Evolutionary conservation across 192 early-diverging fungal genomes (phyloP).

Genomic region (Jimgerdemannia lactiflua): DNA sequence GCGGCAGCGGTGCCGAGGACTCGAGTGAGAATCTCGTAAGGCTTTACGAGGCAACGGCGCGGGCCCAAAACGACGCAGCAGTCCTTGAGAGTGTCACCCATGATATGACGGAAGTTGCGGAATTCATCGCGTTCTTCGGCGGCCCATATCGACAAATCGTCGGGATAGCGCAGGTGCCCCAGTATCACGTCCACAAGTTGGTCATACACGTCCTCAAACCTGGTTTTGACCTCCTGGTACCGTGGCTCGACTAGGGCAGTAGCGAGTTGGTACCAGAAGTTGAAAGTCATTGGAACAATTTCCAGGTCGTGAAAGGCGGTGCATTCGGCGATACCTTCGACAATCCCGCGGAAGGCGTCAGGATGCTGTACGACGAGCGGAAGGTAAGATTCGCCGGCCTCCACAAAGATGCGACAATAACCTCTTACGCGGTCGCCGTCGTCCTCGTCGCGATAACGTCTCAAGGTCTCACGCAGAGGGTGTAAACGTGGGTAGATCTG

Average conservation of each 20-base stretch:
- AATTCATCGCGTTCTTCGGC: constrained; percentile 96
- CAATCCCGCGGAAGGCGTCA: constrained; percentile 66
- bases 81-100: constrained; percentile 97
- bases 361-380: constrained; percentile 66
- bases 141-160: constrained; percentile 61
- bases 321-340: constrained; percentile 82
- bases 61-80: constrained; percentile 84
- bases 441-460: constrained; percentile 41
- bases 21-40: constrained; percentile 51
- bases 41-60: constrained; percentile 66
- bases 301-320: constrained; percentile 79
- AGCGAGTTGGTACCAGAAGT: constrained; percentile 84
- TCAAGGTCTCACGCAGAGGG: constrained; percentile 41
- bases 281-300: constrained; percentile 86
- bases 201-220: constrained; percentile 64
- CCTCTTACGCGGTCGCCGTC: constrained; percentile 85
- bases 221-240: constrained; percentile 42
- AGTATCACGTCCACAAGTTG: constrained; percentile 82
- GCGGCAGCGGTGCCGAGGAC: constrained; percentile 29
- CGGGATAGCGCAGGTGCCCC: constrained; percentile 85
- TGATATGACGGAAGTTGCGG: constrained; percentile 91
- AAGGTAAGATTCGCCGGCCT: constrained; percentile 88
- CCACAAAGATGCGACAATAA: constrained; percentile 82
- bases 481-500: constrained; percentile 58
- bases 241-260: constrained; percentile 52